Evolutionary conservation across 768 basidiomycete species (phyloP).

Genomic region (Hygrophoropsis aurantiaca): DNA sequence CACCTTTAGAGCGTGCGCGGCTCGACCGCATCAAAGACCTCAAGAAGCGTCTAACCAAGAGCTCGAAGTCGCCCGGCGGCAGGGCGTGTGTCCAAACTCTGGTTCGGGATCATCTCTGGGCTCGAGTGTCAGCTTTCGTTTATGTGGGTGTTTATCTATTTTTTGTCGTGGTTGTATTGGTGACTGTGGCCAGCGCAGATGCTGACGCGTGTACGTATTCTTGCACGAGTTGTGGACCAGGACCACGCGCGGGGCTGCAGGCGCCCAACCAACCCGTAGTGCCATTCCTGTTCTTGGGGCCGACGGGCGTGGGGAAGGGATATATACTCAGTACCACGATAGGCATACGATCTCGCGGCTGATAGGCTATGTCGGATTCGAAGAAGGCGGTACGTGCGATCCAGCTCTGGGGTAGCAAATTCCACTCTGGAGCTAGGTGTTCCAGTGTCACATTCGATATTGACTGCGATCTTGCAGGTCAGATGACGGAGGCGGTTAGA

Average conservation of each 20-base stretch:
- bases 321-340: constrained; percentile 73
- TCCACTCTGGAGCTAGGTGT: no score
- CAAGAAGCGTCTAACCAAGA: constrained; percentile 78
- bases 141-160: constrained; percentile 53
- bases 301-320: constrained; percentile 86
- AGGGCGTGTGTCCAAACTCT: constrained; percentile 82
- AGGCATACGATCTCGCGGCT: constrained; percentile 88
- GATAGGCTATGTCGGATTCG: constrained; percentile 85
- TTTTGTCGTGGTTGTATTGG: background rate
- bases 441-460: background rate
- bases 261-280: constrained; percentile 88
- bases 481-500: constrained; percentile 65
- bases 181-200: no score
- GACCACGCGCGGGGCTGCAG: constrained; percentile 89
- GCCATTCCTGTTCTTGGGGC: constrained; percentile 88
- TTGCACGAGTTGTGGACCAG: constrained; percentile 90
- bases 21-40: constrained; percentile 70
- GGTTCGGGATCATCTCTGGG: constrained; percentile 84
- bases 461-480: constrained; percentile 34
- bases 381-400: constrained; percentile 56
- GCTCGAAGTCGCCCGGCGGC: constrained; percentile 84
- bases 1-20: no score
- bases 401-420: background rate
- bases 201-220: no score
- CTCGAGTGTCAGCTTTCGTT: constrained; percentile 74